phyloP scores from a whole-genome alignment of 2,329 filamentous ascomycete species.

The Botrytis cinerea region DNA sequence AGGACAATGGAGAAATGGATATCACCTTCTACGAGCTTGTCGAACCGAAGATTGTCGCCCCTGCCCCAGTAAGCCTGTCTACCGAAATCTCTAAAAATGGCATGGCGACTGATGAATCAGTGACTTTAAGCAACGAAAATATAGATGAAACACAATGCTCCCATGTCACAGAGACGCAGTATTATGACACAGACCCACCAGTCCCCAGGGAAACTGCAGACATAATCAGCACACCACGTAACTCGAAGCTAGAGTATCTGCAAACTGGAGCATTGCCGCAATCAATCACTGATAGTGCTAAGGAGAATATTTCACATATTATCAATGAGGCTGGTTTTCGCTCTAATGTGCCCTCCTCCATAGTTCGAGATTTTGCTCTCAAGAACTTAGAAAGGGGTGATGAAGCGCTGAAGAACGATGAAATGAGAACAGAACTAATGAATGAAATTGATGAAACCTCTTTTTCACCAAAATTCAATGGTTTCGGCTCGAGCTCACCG shows the following conservation, averaged over 20 bases:
- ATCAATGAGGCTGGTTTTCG: constrained; percentile 53
- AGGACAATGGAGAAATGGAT: constrained; percentile 62
- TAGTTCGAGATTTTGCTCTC: constrained; percentile 37
- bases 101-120: constrained; percentile 21
- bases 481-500: constrained; percentile 38
- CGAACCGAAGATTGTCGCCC: constrained; percentile 65
- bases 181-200: constrained; percentile 28
- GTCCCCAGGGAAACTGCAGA: background rate
- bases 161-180: constrained; percentile 37
- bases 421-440: constrained; percentile 33
- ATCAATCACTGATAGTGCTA: constrained; percentile 35
- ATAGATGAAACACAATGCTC: constrained; percentile 32
- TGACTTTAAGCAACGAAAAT: constrained; percentile 16
- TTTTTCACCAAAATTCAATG: constrained; percentile 41
- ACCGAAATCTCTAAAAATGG: constrained; percentile 18
- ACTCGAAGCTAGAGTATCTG: constrained; percentile 11
- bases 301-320: constrained; percentile 47
- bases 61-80: constrained; percentile 40
- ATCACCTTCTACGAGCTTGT: constrained; percentile 64
- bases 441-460: constrained; percentile 27
- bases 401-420: constrained; percentile 33
- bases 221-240: background rate
- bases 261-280: constrained; percentile 36
- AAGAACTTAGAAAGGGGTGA: constrained; percentile 35
- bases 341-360: constrained; percentile 47